phyloP scores from a whole-genome alignment of 768 basidiomycete species.

The Mycena latifolia region DNA sequence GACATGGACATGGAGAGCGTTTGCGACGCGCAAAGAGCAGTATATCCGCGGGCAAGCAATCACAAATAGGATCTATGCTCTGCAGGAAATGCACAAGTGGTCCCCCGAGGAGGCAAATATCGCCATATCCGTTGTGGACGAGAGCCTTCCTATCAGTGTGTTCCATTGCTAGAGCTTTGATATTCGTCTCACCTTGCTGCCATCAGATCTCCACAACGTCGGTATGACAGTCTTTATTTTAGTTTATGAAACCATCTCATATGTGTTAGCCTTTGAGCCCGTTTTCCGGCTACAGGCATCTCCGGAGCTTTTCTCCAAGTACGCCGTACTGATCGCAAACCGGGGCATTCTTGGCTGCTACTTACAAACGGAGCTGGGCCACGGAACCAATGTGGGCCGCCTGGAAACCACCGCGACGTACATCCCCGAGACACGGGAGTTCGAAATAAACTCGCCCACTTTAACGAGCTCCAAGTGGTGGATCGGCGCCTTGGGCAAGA shows the following conservation, averaged over 20 bases:
- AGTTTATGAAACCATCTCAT: conserved; percentile 16
- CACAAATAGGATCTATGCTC: conserved; percentile 68
- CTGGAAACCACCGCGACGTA: conserved; percentile 86
- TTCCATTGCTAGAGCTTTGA: conserved; percentile 36
- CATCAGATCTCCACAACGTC: conserved; percentile 44
- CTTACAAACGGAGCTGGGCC: conserved; percentile 83
- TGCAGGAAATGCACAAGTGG: conserved; percentile 69
- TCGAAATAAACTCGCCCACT: conserved; percentile 82
- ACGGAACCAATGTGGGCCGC: conserved; percentile 77
- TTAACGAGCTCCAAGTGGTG: conserved; percentile 87
- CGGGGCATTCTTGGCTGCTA: conserved; percentile 80
- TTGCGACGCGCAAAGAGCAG: conserved; percentile 68
- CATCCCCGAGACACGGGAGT: conserved; percentile 73
- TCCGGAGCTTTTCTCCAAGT: conserved; percentile 63
- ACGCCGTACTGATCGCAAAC: conserved; percentile 60
- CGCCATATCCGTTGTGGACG: conserved; percentile 65
- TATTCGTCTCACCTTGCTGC: background rate
- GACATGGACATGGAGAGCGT: conserved; percentile 43
- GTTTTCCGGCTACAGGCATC: conserved; percentile 75
- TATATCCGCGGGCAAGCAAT: conserved; percentile 68
- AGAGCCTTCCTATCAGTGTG: conserved; percentile 61
- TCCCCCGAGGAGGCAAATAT: conserved; percentile 56
- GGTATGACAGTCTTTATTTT: conserved; percentile 44
- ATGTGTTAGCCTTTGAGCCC: conserved; percentile 69
- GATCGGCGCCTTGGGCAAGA: conserved; percentile 80